Base-by-base conservation (phyloP, 441 rosid species). In the Gossypium armourianum region DNA sequence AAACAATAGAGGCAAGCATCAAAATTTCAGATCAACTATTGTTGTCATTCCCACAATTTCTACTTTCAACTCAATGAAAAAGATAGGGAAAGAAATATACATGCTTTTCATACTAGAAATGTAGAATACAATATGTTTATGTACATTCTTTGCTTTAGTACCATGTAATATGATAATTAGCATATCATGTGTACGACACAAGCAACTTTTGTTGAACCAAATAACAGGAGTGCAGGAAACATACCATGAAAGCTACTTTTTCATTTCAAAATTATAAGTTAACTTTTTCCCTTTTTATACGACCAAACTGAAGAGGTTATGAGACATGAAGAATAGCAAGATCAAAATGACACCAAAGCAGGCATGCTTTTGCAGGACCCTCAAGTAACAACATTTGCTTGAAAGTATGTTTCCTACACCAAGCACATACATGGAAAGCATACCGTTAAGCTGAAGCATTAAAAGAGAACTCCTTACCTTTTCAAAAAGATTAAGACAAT, bases 401-500 rank as follows among this genome's bases (percentile, higher is more conserved):
- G 10, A 49, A 13, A 66, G 45, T 52, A 26, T 52, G 19, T 29
- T 50, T 26, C 45, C 45, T 28, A 67, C 36, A 52, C 49, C 60
- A 10, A 52, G 26, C 59, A 32, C 47, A 26, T 8, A 67, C 47
- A 52, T 50, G 43, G 53, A 50, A 50, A 26, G 24, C 60, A 52
- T 28, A 52, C 9, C 1, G 0, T 16, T 9, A 67, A 52, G 17
- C 19, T 13, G 5, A 43, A n/a, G 56, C 50, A 32, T 60, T 1
- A 53, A 54, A 52, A 13, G 40, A 28, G 20, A 17, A 47, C 59
- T 23, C 72, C 56, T 29, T 83, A 94, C 97, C 97, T 92, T 89
- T 79, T 94, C 99, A 79, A 94, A 94, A 72, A 94, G 97, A 83
- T 88, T 88, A 77, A 94, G 97, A 79, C 99, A 94, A 72, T 86